Percentiles rank a stretch among this genome's conserved stretches.
Conservation (phyloP, 129 eudicot species). For the Pittosporum tobira region DNA sequence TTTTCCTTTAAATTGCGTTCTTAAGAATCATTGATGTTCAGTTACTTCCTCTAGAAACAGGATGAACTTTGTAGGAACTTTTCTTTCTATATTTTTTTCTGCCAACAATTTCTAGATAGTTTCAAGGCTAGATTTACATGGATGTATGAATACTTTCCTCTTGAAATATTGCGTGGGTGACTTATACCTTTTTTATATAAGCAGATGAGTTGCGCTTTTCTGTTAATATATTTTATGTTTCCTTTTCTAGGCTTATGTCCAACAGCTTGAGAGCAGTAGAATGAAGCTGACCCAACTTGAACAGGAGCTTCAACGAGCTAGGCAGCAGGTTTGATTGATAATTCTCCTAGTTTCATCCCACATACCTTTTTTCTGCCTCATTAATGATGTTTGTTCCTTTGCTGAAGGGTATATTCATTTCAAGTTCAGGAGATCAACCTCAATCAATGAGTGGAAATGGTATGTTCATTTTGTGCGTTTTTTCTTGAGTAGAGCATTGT, state of each 20-base stretch:
- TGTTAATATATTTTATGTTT: not conserved
- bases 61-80: not conserved
- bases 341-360: not conserved
- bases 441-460: conserved; percentile 83
- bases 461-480: conserved; percentile 19
- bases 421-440: conserved; percentile 84
- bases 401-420: conserved; percentile 76
- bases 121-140: not conserved
- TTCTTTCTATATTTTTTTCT: not conserved
- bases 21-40: too few relatives aligned
- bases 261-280: conserved; percentile 93
- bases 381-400: conserved; percentile 14
- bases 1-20: too few relatives aligned
- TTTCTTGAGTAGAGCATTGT: too few relatives aligned
- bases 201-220: not conserved
- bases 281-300: conserved; percentile 94
- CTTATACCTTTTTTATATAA: not conserved
- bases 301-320: conserved; percentile 96
- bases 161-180: not conserved
- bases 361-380: conserved; percentile 9
- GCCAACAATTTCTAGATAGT: too few relatives aligned
- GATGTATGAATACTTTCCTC: not conserved
- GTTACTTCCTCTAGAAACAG: not conserved
- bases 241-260: conserved; percentile 74
- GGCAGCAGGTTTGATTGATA: conserved; percentile 73